Base-by-base conservation (phyloP, 1,284 basidiomycete genomes). In the Ceratobasidium sp. region DNA sequence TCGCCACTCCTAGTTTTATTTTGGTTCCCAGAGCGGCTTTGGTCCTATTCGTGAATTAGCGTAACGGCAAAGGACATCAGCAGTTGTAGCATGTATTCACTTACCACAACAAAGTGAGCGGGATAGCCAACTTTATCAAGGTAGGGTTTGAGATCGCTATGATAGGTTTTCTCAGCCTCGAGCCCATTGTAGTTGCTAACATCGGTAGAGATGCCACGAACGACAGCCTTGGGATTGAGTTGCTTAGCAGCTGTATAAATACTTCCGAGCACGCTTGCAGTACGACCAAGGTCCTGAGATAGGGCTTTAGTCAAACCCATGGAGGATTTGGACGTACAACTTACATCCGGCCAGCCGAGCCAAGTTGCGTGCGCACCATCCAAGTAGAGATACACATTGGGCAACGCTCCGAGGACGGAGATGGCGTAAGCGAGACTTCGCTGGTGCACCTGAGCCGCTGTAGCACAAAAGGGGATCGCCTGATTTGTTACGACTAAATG, bases 141-240 rank as follows among this genome's bases (percentile, higher is more conserved):
- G n/a, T n/a, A n/a, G n/a, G n/a, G 31, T 6, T 40, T 31, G 17
- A 60, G 57, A 20, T 60, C 38, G n/a, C 31, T 49, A 22, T 60
- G 43, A 29, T 47, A 60, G 7, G 57, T 60, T 10, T 22, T 35
- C 31, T 60, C 57, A 17, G 34, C 40, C 25, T 60, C 57, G 31
- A 60, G 42, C 12, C 57, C 57, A 22, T 60, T 60, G 43, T 60
- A 60, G 29, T 60, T 60, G 57, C 57, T 60, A 31, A 60, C 57
- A 29, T 60, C 57, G 4, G 57, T 60, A 25, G 38, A 42, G n/a
- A n/a, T n/a, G n/a, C n/a, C n/a, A n/a, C n/a, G n/a, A n/a, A n/a
- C n/a, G n/a, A n/a, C n/a, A n/a, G n/a, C n/a, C n/a, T n/a, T n/a
- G n/a, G n/a, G n/a, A n/a, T n/a, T n/a, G n/a, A n/a, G n/a, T n/a